Evolutionary conservation across 2,329 filamentous ascomycete genomes (phyloP).

Genomic region (Beauveria bassiana): DNA sequence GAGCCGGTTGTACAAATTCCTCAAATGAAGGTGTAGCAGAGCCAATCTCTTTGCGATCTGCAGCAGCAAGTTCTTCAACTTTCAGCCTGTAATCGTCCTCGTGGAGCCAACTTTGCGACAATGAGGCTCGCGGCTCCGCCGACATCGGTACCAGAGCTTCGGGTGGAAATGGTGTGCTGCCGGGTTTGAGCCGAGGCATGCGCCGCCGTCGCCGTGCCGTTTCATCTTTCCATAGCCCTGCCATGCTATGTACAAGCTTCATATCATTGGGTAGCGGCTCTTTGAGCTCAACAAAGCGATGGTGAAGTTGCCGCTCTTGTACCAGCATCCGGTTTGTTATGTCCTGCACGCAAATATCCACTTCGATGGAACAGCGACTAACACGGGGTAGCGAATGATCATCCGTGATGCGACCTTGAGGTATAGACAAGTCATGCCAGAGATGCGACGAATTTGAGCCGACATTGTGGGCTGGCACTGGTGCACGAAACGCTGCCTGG

Average conservation of each 20-base stretch:
- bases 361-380: slow-evolving; percentile 83
- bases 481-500: slow-evolving; percentile 64
- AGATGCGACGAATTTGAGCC: slow-evolving; percentile 53
- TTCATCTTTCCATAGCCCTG: slow-evolving; percentile 86
- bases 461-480: slow-evolving; percentile 63
- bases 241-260: slow-evolving; percentile 91
- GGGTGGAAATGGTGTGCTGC: slow-evolving; percentile 68
- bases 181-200: slow-evolving; percentile 56
- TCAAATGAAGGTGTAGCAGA: slow-evolving; percentile 48
- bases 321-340: slow-evolving; percentile 78
- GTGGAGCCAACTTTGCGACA: slow-evolving; percentile 82
- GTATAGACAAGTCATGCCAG: slow-evolving; percentile 75
- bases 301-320: slow-evolving; percentile 69
- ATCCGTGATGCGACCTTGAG: slow-evolving; percentile 39
- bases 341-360: slow-evolving; percentile 82
- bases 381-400: slow-evolving; percentile 61
- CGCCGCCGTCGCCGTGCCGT: slow-evolving; percentile 66
- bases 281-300: slow-evolving; percentile 72
- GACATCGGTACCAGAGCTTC: slow-evolving; percentile 87
- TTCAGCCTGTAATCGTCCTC: slow-evolving; percentile 73
- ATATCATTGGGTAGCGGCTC: slow-evolving; percentile 56
- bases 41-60: slow-evolving; percentile 49
- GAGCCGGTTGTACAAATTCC: slow-evolving; percentile 49
- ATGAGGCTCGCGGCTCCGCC: slow-evolving; percentile 64
- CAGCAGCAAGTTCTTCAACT: slow-evolving; percentile 52